Percentiles rank a stretch among this genome's conserved stretches.
Conservation (phyloP, 768 basidiomycete genomes). For the Tulasnella sp. region DNA sequence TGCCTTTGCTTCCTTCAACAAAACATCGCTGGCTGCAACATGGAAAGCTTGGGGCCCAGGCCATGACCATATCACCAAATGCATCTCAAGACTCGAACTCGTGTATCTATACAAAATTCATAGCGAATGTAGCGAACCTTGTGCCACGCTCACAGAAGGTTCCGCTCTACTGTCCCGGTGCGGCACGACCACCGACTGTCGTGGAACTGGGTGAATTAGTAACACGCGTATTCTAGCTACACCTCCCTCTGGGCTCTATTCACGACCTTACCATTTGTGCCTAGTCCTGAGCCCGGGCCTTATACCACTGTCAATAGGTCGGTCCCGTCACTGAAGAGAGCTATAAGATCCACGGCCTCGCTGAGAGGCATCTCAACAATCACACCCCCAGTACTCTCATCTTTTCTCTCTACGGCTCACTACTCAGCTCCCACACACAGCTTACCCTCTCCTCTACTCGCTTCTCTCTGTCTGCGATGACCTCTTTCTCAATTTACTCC, state of each 20-base stretch:
- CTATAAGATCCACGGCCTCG: not conserved
- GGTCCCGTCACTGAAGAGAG: not conserved
- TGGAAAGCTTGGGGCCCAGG: not conserved
- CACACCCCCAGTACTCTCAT: not conserved
- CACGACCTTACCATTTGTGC: conserved; percentile 3
- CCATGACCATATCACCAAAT: not conserved
- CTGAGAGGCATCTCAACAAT: not conserved
- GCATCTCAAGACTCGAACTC: not conserved
- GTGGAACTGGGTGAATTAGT: too few species aligned
- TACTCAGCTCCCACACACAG: not conserved
- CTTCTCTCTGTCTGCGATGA: not conserved
- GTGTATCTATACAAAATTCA: not conserved
- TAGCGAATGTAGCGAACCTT: not conserved
- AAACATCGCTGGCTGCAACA: too few species aligned
- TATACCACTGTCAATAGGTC: not conserved
- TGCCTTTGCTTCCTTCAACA: too few species aligned
- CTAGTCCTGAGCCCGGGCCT: not conserved
- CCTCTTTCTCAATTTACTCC: not conserved
- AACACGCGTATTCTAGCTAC: not conserved
- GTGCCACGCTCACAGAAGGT: not conserved
- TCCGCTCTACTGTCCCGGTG: not conserved
- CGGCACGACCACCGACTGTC: too few species aligned
- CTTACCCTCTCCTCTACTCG: not conserved
- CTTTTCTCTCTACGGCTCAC: not conserved
- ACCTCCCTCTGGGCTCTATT: not conserved